Conservation (phyloP, 164 flowering plant genomes). For the Aristolochia fimbriata region DNA sequence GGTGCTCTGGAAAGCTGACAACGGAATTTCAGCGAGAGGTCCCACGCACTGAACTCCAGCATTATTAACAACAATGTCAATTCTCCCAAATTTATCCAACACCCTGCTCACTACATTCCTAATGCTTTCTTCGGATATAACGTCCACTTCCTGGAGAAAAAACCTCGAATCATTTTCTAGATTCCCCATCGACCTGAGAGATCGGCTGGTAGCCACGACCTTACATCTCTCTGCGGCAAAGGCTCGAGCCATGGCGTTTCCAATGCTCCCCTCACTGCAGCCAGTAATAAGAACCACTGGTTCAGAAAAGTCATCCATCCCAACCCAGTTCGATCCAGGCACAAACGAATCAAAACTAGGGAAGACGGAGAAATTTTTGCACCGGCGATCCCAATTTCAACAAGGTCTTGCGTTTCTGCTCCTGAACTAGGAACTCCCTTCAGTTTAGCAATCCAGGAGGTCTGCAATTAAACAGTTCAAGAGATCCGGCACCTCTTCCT, state of each 20-base stretch:
- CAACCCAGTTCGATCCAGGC: no score
- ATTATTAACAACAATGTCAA: conserved; percentile 85
- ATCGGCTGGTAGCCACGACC: conserved; percentile 76
- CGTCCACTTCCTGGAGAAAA: conserved; percentile 60
- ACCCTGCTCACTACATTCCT: conserved; percentile 27
- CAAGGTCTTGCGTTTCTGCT: no score
- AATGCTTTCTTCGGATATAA: conserved; percentile 64
- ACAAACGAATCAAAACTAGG: no score
- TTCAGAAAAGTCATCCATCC: no score
- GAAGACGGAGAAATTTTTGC: no score
- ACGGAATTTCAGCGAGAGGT: conserved; percentile 81
- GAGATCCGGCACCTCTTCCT: no score
- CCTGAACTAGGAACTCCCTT: no score
- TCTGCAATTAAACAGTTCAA: no score
- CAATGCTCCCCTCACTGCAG: conserved; percentile 79
- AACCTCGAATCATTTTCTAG: conserved; percentile 41
- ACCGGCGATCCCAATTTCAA: no score
- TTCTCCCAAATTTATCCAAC: conserved; percentile 45
- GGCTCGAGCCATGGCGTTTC: conserved; percentile 65
- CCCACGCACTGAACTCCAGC: conserved; percentile 89
- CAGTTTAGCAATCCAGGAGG: no score
- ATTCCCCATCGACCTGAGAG: conserved; percentile 43
- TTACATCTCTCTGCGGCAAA: conserved; percentile 56
- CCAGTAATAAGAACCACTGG: conserved; percentile 81
- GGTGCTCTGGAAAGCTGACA: conserved; percentile 41